These are phyloP conservation scores for Psilocybe cubensis DNA, from an alignment of 768 basidiomycete genomes.

Conservation along the genomic window DNA sequence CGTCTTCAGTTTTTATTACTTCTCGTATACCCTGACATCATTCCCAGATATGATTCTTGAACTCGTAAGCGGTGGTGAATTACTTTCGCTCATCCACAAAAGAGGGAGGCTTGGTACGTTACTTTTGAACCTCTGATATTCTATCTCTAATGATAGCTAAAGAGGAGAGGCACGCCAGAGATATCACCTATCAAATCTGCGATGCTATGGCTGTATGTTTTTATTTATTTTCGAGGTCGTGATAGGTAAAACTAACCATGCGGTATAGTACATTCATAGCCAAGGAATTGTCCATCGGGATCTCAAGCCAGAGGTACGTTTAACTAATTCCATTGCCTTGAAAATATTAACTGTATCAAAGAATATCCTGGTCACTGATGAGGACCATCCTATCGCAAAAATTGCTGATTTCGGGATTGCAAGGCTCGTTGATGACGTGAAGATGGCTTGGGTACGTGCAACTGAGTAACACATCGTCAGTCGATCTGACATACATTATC, in stretches of 20 bases:
- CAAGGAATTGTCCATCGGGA: slow-evolving; percentile 3
- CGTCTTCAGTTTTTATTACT: not conserved
- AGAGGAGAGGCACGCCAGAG: not conserved
- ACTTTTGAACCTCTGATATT: not conserved
- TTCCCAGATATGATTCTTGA: not conserved
- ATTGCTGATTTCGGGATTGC: not conserved
- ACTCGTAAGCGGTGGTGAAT: not conserved
- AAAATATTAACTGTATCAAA: not conserved
- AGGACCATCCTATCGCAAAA: not conserved
- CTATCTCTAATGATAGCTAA: not conserved
- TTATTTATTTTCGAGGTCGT: not conserved
- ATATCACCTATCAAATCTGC: slow-evolving; percentile 1
- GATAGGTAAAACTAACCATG: not conserved
- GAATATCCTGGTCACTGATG: not conserved
- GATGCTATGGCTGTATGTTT: slow-evolving; percentile 2
- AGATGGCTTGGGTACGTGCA: not conserved
- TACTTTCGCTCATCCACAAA: not conserved
- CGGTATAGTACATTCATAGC: not conserved
- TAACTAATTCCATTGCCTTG: not conserved
- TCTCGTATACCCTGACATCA: not conserved
- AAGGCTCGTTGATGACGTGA: not conserved
- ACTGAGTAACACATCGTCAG: not conserved
- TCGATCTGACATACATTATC: not conserved
- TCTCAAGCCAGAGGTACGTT: not conserved
- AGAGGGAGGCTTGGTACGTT: not conserved